Evolutionary conservation across 2,329 filamentous ascomycete genomes (phyloP).

Genomic region (Pseudogymnoascus sp.): DNA sequence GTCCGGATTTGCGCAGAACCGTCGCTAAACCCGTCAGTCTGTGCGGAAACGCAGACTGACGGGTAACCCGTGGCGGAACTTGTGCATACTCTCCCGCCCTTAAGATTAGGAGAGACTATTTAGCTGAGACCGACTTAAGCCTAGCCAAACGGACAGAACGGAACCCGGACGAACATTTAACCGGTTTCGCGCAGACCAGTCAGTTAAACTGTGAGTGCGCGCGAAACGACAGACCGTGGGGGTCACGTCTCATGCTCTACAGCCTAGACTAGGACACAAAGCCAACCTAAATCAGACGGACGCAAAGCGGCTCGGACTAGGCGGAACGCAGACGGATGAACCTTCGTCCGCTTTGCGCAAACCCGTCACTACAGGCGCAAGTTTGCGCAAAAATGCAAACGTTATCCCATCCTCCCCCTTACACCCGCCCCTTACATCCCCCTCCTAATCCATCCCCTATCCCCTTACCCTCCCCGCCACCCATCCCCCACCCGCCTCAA

Average conservation of each 20-base stretch:
- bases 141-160: no score
- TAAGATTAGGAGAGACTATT: no score
- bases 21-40: neutral
- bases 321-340: neutral
- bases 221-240: no score
- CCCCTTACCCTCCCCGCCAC: no score
- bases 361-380: no score
- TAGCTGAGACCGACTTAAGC: no score
- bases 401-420: neutral
- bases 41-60: neutral
- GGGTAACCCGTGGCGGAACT: neutral
- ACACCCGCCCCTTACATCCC: neutral
- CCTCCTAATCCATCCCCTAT: neutral
- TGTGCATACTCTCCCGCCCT: neutral
- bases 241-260: no score
- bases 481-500: no score
- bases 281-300: neutral
- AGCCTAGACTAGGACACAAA: no score
- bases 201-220: no score
- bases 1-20: neutral
- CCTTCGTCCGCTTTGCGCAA: neutral
- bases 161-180: no score
- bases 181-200: no score
- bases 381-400: neutral
- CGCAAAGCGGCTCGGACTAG: neutral